These are phyloP conservation scores for Termitomyces sp. DNA, from an alignment of 768 basidiomycete species.

Conservation along the genomic window DNA sequence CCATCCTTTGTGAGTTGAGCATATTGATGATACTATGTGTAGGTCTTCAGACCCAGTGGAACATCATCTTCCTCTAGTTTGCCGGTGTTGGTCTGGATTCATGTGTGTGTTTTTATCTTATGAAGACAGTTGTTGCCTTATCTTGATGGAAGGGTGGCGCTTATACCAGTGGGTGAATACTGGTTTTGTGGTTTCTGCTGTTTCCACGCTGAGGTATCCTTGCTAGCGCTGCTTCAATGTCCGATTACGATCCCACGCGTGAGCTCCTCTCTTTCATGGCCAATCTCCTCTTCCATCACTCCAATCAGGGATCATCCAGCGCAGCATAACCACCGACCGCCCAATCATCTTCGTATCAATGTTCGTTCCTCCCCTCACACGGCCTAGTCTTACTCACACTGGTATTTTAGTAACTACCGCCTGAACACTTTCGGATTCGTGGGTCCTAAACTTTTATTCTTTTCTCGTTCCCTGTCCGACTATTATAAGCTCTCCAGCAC, in stretches of 20 bases:
- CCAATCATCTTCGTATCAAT: slow-evolving; percentile 56
- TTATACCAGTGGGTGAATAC: too few species aligned
- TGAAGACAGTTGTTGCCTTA: background rate
- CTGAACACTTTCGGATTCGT: slow-evolving; percentile 59
- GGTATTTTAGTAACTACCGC: slow-evolving; percentile 48
- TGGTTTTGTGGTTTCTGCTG: slow-evolving; percentile 25
- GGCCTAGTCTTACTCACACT: background rate
- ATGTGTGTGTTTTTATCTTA: slow-evolving; percentile 22
- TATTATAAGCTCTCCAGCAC: slow-evolving; percentile 40
- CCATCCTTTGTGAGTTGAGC: background rate
- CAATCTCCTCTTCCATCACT: background rate
- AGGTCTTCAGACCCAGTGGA: slow-evolving; percentile 35
- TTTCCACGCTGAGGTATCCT: background rate
- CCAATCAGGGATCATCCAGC: slow-evolving; percentile 40
- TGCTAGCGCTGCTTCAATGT: slow-evolving; percentile 41
- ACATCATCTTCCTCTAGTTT: slow-evolving; percentile 23
- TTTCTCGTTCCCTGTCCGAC: background rate
- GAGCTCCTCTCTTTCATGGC: slow-evolving; percentile 7
- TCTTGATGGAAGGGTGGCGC: slow-evolving; percentile 40
- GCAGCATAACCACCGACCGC: slow-evolving; percentile 42
- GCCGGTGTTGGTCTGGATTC: slow-evolving; percentile 36
- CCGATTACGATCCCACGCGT: slow-evolving; percentile 50
- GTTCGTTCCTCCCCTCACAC: slow-evolving; percentile 21
- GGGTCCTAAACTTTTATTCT: slow-evolving; percentile 15
- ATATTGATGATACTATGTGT: too few species aligned